phyloP scores from a whole-genome alignment of 2,329 filamentous ascomycete genomes.

The Lojkania enalia region DNA sequence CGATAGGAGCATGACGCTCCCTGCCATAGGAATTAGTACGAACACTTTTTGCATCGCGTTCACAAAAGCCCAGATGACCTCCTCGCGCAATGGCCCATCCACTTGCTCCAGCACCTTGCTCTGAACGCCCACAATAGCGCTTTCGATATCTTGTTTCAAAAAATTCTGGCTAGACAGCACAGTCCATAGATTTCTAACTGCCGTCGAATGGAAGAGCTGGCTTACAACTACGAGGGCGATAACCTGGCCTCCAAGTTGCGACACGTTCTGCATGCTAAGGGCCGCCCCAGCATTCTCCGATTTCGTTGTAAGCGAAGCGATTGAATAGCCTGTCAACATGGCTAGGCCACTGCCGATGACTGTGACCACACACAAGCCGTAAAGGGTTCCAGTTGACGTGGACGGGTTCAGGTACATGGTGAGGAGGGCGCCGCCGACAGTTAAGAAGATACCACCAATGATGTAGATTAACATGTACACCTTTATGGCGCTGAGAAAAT shows the following conservation, averaged over 20 bases:
- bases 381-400: conserved; percentile 5
- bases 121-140: conserved; percentile 4
- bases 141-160: conserved; percentile 8
- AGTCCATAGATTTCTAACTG: conserved; percentile 6
- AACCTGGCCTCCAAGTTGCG: conserved; percentile 13
- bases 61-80: not conserved
- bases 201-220: conserved; percentile 13
- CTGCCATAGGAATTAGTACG: not conserved
- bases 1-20: conserved; percentile 1
- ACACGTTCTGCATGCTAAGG: conserved; percentile 14
- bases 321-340: conserved; percentile 8
- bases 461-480: conserved; percentile 2
- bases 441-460: conserved; percentile 3
- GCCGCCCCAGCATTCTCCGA: conserved; percentile 5
- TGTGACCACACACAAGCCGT: conserved; percentile 7
- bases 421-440: not conserved
- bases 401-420: not conserved
- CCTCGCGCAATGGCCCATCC: not conserved
- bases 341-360: conserved; percentile 8
- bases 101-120: conserved; percentile 1
- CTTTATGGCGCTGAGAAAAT: conserved; percentile 2
- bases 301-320: conserved; percentile 8
- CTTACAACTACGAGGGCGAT: conserved; percentile 13
- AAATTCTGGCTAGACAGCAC: conserved; percentile 6
- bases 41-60: conserved; percentile 1